A percentile compares a stretch with the other conserved stretches of the same genome.
Evolutionary conservation across 1,139 yeast species (phyloP).

Genomic region (Hyphopichia fennica): DNA sequence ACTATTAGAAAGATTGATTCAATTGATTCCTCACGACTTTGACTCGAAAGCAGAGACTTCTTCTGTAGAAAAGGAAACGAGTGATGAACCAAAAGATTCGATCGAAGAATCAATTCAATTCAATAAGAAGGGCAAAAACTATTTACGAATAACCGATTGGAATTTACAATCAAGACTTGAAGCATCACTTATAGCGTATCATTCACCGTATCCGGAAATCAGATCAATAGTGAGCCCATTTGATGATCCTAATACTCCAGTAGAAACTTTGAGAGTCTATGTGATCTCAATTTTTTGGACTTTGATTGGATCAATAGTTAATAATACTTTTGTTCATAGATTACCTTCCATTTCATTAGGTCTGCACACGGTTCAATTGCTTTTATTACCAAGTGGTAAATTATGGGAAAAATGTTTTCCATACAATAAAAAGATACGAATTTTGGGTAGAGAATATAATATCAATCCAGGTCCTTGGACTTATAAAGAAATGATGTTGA

Average conservation of each 20-base stretch:
- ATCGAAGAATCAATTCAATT: neutral
- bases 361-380: constrained; percentile 43
- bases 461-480: constrained; percentile 46
- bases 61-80: neutral
- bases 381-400: constrained; percentile 42
- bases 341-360: constrained; percentile 40
- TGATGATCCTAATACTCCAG: constrained; percentile 40
- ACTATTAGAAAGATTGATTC: constrained; percentile 31
- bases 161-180: constrained; percentile 35
- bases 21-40: constrained; percentile 18
- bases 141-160: constrained; percentile 35
- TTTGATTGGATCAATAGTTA: constrained; percentile 40
- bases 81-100: neutral
- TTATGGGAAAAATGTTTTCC: constrained; percentile 40
- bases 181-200: constrained; percentile 43
- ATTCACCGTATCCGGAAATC: constrained; percentile 49
- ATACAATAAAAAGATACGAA: constrained; percentile 17
- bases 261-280: constrained; percentile 44
- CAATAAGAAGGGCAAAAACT: constrained; percentile 6
- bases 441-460: constrained; percentile 23
- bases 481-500: constrained; percentile 31
- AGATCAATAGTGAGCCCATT: constrained; percentile 46
- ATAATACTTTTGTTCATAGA: constrained; percentile 46
- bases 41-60: constrained; percentile 3
- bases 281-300: constrained; percentile 45